Percentiles rank a stretch among this genome's conserved stretches.
phyloP scores from a whole-genome alignment of 257 asterid genomes.

The Jasminum sambac region DNA sequence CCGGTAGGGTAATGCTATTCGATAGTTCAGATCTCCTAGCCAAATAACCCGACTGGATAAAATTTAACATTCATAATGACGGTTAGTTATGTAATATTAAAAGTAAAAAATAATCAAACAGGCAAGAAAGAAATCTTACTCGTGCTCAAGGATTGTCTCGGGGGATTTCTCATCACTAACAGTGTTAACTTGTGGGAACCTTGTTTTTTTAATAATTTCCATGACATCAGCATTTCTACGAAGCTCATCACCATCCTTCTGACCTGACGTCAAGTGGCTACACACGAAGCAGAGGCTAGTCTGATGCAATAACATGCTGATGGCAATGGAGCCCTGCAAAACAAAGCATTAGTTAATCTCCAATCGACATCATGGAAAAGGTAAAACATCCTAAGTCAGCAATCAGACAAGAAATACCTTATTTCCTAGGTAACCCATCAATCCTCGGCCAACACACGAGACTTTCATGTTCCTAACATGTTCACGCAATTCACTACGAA shows the following conservation, averaged over 20 bases:
- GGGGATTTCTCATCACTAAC: constrained; percentile 81
- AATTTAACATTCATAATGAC: constrained; percentile 8
- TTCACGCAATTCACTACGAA: constrained; percentile 83
- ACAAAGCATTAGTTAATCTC: constrained; percentile 1
- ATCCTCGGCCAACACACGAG: constrained; percentile 92
- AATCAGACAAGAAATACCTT: constrained; percentile 50
- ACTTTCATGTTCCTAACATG: constrained; percentile 82
- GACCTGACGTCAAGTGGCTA: constrained; percentile 95
- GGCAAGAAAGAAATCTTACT: constrained; percentile 48
- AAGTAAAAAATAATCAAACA: not conserved
- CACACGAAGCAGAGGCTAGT: constrained; percentile 98
- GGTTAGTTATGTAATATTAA: constrained; percentile 5
- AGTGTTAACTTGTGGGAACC: constrained; percentile 82
- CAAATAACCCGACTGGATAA: constrained; percentile 80
- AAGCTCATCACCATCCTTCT: constrained; percentile 94
- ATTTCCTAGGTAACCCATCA: constrained; percentile 98
- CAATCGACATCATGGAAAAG: not conserved
- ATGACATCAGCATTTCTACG: constrained; percentile 90
- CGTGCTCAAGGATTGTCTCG: constrained; percentile 81
- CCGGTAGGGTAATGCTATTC: constrained; percentile 87
- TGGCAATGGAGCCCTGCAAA: constrained; percentile 92
- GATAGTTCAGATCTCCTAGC: constrained; percentile 98
- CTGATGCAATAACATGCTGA: constrained; percentile 95
- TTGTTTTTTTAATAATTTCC: constrained; percentile 89
- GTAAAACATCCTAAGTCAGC: not conserved